These are phyloP conservation scores for Botrytis cinerea DNA, from an alignment of 2,329 filamentous ascomycete genomes.

Conservation along the genomic window DNA sequence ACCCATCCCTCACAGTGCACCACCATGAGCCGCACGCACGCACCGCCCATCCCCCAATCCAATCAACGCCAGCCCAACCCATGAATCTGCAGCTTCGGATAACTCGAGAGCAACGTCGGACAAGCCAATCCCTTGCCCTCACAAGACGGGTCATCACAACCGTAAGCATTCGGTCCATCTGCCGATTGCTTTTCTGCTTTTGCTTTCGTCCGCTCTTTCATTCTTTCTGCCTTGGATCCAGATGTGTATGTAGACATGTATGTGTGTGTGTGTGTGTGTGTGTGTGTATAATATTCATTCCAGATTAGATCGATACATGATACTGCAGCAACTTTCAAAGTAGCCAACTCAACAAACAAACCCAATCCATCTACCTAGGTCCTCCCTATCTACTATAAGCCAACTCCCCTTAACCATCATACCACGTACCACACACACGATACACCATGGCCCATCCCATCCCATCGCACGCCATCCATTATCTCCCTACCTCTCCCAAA, in stretches of 20 bases:
- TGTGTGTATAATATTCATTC: background rate
- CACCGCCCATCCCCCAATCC: background rate
- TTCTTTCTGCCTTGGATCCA: background rate
- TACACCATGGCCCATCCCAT: background rate
- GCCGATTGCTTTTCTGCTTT: background rate
- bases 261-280: too few species aligned
- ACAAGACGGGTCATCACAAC: slow-evolving; percentile 16
- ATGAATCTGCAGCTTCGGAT: background rate
- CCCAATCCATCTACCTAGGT: too few species aligned
- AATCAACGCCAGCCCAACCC: background rate
- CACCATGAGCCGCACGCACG: slow-evolving; percentile 14
- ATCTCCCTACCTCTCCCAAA: background rate
- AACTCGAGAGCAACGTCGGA: background rate
- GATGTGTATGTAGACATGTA: too few species aligned
- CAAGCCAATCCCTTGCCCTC: background rate
- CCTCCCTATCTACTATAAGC: too few species aligned
- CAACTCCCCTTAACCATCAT: background rate
- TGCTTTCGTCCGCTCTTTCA: background rate
- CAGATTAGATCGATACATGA: background rate
- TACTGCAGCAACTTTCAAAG: background rate
- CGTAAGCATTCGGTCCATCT: slow-evolving; percentile 10
- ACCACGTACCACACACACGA: background rate
- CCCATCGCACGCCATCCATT: background rate
- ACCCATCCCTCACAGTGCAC: background rate
- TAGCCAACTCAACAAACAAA: too few species aligned